Evolutionary conservation across 2,329 filamentous ascomycete species (phyloP).

Genomic region (Trichophaea hybrida): DNA sequence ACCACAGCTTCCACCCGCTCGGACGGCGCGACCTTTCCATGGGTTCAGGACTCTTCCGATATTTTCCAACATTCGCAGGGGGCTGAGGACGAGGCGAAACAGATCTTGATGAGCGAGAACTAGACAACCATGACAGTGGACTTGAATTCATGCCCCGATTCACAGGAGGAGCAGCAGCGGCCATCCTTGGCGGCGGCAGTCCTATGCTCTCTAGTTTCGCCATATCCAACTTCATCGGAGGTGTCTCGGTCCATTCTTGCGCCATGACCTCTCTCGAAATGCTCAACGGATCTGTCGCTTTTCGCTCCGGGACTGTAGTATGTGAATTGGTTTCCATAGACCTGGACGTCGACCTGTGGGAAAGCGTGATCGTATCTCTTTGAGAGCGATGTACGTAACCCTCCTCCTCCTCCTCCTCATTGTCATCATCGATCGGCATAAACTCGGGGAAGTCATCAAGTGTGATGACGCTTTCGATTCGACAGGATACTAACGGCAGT

Average conservation of each 20-base stretch:
- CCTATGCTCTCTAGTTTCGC: neutral
- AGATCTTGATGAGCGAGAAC: neutral
- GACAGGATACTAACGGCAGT: neutral
- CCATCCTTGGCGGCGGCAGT: neutral
- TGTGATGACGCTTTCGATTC: neutral
- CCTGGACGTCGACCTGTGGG: neutral
- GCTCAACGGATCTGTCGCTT: neutral
- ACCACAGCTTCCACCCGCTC: neutral
- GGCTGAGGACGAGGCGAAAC: neutral
- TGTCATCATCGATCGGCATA: neutral
- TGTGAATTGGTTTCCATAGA: neutral
- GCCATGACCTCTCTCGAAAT: conserved; percentile 5
- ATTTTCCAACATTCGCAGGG: neutral
- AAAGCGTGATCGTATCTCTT: neutral
- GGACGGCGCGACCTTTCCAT: neutral
- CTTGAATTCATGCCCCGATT: neutral
- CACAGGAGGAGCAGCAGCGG: neutral
- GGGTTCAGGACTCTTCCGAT: neutral
- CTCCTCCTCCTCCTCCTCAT: neutral
- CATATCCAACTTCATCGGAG: conserved; percentile 2
- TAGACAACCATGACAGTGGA: neutral
- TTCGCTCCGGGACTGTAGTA: neutral
- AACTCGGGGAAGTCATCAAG: neutral
- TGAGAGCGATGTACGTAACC: neutral
- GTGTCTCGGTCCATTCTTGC: conserved; percentile 4